Percentiles rank a stretch among this genome's conserved stretches.
Conservation (phyloP, 1,284 basidiomycete genomes). For the Boletus putidus region DNA sequence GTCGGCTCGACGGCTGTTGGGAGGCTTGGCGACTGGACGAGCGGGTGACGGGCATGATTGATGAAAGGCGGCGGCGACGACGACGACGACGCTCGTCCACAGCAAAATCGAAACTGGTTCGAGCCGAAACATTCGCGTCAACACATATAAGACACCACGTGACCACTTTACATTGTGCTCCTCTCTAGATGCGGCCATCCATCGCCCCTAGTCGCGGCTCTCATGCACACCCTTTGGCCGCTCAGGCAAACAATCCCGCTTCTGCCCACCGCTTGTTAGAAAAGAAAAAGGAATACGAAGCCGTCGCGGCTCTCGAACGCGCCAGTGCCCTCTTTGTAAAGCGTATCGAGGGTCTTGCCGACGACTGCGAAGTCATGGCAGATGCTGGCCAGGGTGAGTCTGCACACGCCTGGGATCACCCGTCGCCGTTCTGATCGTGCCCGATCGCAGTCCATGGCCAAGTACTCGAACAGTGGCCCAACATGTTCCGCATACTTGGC, state of each 20-base stretch:
- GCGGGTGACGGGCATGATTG: conserved; percentile 34
- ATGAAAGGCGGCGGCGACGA: not conserved
- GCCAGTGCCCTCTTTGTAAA: conserved; percentile 62
- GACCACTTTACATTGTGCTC: conserved; percentile 9
- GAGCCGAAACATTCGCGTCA: conserved; percentile 14
- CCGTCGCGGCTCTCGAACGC: conserved; percentile 67
- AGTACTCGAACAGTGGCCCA: conserved; percentile 76
- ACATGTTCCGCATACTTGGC: conserved; percentile 73
- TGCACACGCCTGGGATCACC: not conserved
- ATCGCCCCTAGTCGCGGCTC: conserved; percentile 53
- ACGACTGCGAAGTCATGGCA: conserved; percentile 74
- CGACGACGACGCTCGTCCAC: too few species aligned
- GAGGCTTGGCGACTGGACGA: conserved; percentile 27
- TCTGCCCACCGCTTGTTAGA: conserved; percentile 58
- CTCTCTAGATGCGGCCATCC: conserved; percentile 65
- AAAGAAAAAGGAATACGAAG: conserved; percentile 78
- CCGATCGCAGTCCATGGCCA: conserved; percentile 62
- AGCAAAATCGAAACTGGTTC: not conserved
- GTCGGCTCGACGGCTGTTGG: conserved; percentile 2
- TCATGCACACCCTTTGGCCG: conserved; percentile 40
- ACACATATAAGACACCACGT: conserved; percentile 17
- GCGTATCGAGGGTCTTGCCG: conserved; percentile 64
- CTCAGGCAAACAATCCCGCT: conserved; percentile 48
- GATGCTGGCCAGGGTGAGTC: conserved; percentile 64
- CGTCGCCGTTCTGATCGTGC: conserved; percentile 1